Evolutionary conservation across 2,329 filamentous ascomycete genomes (phyloP), one percentile per base, ranked within the genome.

Genomic region (Oidium heveae): DNA sequence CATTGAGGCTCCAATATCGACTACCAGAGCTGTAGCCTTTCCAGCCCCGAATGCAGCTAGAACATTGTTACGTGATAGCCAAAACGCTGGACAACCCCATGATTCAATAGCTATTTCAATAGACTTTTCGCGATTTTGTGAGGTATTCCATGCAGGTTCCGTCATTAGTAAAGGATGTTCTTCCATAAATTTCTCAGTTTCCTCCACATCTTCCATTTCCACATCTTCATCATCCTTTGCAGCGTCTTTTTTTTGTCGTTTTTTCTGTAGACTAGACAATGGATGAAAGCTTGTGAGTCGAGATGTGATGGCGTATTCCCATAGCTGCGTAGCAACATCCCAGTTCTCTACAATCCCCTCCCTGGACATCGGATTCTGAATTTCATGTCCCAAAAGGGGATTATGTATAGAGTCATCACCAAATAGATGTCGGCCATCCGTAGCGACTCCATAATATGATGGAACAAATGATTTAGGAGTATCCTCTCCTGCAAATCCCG

Each of bases 91-190:
- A 55, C 83, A 84, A 32, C 86, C 88, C 87, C 91, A 98, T 64
- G 80, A 85, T 73, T 98, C 91, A 82, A 98, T 95, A 57, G 86
- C 87, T 58, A 96, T 80, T 70, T 98, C 91, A 63, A 95, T 89
- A 43, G 83, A 82, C 75, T 91, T 94, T 70, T 98, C 91, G 57
- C 93, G 76, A 57, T 84, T 79, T 71, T 95, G 95, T 46, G 77
- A 69, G 28, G 80, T 75, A 68, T 94, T 96, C 88, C 89, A 96
- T 12, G 86, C 84, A 15, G 88, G 84, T 69, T 98, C 91, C 0
- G 86, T 94, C 77, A 98, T 82, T 56, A 98, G 73, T 57, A 98
- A 71, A 8, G 91, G 93, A 67, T 85, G 91, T 67, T 96, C 91
- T 52, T 82, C 78, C 58, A 98, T 73, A 8, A 85, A 79, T 68